Conservation (phyloP, 179 eudicot species). For the Sideroxylon spinosum region DNA sequence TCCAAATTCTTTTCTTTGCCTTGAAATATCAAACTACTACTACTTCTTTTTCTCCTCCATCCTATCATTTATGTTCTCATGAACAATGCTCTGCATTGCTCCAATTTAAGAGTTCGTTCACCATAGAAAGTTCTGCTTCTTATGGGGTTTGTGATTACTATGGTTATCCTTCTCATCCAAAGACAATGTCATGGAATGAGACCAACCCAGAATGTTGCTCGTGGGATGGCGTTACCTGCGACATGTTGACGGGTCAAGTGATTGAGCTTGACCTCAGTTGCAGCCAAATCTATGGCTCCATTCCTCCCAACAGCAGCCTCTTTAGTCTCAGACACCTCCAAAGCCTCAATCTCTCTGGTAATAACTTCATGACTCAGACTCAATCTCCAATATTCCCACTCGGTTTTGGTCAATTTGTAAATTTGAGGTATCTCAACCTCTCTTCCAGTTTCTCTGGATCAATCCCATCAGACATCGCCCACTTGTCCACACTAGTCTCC, state of each 20-base stretch:
- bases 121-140: neutral
- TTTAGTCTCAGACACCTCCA: neutral
- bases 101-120: neutral
- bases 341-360: neutral
- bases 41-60: too few species aligned
- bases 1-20: neutral
- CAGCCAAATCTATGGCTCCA: neutral
- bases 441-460: too few species aligned
- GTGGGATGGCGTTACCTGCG: too few species aligned
- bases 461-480: too few species aligned
- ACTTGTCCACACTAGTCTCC: too few species aligned
- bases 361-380: too few species aligned
- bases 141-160: neutral
- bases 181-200: neutral
- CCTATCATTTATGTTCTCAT: neutral
- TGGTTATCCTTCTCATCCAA: neutral
- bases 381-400: too few species aligned
- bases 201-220: neutral
- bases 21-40: neutral
- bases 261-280: too few species aligned
- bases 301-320: neutral
- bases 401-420: too few species aligned
- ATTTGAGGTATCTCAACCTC: too few species aligned
- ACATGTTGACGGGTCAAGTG: too few species aligned
- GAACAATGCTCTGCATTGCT: neutral